Base-by-base conservation (phyloP, 768 basidiomycete genomes). In the Tulasnella sp. region DNA sequence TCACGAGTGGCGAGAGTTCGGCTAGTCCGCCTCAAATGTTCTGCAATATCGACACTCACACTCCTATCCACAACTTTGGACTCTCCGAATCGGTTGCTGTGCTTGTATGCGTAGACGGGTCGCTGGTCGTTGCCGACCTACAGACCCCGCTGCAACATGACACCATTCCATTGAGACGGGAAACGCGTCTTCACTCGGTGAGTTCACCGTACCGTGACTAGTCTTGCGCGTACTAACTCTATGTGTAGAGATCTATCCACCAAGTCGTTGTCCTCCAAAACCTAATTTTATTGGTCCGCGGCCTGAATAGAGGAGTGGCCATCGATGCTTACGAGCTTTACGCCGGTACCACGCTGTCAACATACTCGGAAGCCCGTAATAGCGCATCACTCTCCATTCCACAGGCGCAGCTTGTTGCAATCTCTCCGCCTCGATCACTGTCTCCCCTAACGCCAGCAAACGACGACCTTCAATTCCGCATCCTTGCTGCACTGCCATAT, bases 401-500 rank as follows among this genome's bases (percentile, higher is more conserved):
- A 9, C 75, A 75, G 13, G 48, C 51, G 16, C 75, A 77, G n/a
- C 70, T 70, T 3, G 39, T 37, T 18, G 35, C 42, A 2, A 70
- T 72, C 13, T 72, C 70, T 23, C 67, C 69, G n/a, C 69, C 39
- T 39, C 77, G 42, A 46, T 42, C 26, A n/a, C 26, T 16, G 2
- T 67, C 61, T 32, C 15, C 29, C 2, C 13, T 29, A 11, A 32
- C 26, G 13, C n/a, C 13, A 11, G 55, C 4, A 29, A 13, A 15
- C 61, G 15, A 29, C 26, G 61, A 32, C 9, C 26, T 67, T 6
- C 18, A n/a, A 39, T 77, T 77, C 69, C 69, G 51, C 40, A 67
- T 77, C 39, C 69, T 77, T 20, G 77, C 77, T 26, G 67, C 77
- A 29, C 51, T 77, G 29, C 70, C 77, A 6, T 44, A 39, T 29